A percentile compares a stretch with the other conserved stretches of the same genome.
Evolutionary conservation across 495 filamentous ascomycete species (phyloP).

Genomic region (Hypoxylon fuscum): DNA sequence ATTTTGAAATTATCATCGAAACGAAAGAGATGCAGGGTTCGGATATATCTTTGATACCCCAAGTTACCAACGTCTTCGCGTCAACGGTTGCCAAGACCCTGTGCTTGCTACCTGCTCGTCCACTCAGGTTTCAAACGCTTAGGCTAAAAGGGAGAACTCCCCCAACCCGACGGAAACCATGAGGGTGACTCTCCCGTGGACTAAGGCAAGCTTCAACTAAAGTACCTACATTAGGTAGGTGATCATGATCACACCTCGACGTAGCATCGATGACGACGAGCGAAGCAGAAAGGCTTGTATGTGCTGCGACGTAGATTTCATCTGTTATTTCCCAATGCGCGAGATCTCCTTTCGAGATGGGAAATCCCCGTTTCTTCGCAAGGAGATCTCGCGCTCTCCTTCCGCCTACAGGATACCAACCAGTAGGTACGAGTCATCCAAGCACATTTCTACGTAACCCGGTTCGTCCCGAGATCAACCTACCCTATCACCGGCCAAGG

Average conservation of each 20-base stretch:
- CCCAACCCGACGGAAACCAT: conserved; percentile 11
- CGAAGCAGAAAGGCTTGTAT: conserved; percentile 1
- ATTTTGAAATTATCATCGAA: too few relatives aligned
- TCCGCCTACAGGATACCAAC: conserved; percentile 3
- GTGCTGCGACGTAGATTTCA: conserved; percentile 9
- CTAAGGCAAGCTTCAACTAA: conserved; percentile 10
- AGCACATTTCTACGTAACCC: conserved; percentile 16
- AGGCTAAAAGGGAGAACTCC: conserved; percentile 24
- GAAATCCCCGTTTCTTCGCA: background rate
- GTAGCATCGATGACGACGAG: conserved; percentile 34
- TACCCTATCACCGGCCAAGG: conserved; percentile 15
- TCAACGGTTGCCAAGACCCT: conserved; percentile 27
- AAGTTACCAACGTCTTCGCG: background rate
- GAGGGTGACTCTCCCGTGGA: conserved; percentile 5
- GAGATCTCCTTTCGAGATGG: background rate
- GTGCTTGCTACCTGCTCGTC: background rate
- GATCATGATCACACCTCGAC: conserved; percentile 24
- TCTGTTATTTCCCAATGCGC: background rate
- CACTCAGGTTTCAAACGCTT: conserved; percentile 26
- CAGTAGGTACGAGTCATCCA: background rate
- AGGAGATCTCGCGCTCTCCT: background rate
- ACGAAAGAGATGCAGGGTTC: conserved; percentile 5
- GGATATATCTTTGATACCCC: background rate
- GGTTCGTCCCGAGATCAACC: conserved; percentile 19
- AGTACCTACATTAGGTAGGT: conserved; percentile 30